Conservation (phyloP, 2,329 filamentous ascomycete genomes). For the Talaromyces sp. region DNA sequence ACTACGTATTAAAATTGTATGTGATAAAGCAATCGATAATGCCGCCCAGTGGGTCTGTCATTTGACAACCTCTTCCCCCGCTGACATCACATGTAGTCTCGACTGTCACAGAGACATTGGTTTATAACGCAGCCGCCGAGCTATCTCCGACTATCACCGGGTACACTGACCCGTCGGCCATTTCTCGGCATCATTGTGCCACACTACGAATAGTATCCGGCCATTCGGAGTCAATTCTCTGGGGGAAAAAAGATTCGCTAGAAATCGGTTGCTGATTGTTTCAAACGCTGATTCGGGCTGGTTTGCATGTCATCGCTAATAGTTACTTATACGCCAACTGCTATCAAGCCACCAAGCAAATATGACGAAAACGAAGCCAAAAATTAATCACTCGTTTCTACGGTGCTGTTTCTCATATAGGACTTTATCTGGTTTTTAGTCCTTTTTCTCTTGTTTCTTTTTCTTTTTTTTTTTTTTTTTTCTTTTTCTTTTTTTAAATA, state of each 20-base stretch:
- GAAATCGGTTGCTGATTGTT: too few species aligned
- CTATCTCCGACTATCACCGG: neutral
- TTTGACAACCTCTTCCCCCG: neutral
- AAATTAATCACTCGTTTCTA: neutral
- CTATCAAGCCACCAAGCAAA: neutral
- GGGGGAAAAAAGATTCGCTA: too few species aligned
- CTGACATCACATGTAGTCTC: neutral
- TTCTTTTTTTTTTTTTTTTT: neutral
- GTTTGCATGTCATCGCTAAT: neutral
- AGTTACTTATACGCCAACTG: neutral
- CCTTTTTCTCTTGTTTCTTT: neutral
- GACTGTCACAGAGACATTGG: too few species aligned
- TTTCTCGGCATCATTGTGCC: neutral
- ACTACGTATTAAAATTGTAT: neutral
- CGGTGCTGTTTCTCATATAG: neutral
- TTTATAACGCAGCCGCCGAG: neutral
- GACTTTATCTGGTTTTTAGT: neutral
- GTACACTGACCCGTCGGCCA: neutral
- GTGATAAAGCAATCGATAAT: neutral
- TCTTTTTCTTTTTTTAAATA: neutral
- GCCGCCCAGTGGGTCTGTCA: too few species aligned
- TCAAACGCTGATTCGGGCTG: too few species aligned
- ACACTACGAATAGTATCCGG: neutral
- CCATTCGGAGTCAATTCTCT: neutral
- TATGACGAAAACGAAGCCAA: neutral